Conservation (phyloP, 768 basidiomycete species). For the Tephrocybe sp. region DNA sequence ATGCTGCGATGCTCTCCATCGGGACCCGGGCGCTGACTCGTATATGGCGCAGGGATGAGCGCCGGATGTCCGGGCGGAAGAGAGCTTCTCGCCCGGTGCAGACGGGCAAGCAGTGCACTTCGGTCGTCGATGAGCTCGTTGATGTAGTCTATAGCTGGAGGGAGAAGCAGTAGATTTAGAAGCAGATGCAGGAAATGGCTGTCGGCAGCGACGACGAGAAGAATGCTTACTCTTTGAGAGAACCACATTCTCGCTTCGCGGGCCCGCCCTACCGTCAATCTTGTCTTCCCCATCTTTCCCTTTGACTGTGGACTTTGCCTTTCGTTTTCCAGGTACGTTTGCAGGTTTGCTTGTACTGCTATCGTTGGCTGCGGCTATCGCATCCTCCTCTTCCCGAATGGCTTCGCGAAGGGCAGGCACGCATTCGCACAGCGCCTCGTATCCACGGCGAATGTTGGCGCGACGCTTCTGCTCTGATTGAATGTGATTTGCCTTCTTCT, state of each 20-base stretch:
- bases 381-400: constrained; percentile 74
- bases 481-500: constrained; percentile 94
- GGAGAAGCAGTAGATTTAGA: constrained; percentile 1
- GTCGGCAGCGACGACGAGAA: background rate
- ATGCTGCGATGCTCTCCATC: constrained; percentile 19
- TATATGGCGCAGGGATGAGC: constrained; percentile 31
- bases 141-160: constrained; percentile 83
- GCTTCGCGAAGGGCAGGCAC: constrained; percentile 84
- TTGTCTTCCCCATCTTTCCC: constrained; percentile 50
- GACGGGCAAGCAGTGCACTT: constrained; percentile 52
- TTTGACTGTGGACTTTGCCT: constrained; percentile 49
- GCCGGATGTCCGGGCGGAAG: constrained; percentile 66
- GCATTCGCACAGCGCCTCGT: constrained; percentile 82
- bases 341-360: constrained; percentile 20
- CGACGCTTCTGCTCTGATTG: constrained; percentile 93
- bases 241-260: constrained; percentile 89
- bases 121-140: constrained; percentile 64
- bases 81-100: constrained; percentile 55
- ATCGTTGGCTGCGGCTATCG: constrained; percentile 23
- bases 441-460: constrained; percentile 86
- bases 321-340: constrained; percentile 30
- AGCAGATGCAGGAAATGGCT: background rate
- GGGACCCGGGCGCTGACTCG: constrained; percentile 16
- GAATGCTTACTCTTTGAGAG: constrained; percentile 75
- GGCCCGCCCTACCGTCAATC: constrained; percentile 83